Evolutionary conservation across 116 monocot genomes (phyloP), one percentile per base, ranked within the genome.

Genomic region (Iris pallida): DNA sequence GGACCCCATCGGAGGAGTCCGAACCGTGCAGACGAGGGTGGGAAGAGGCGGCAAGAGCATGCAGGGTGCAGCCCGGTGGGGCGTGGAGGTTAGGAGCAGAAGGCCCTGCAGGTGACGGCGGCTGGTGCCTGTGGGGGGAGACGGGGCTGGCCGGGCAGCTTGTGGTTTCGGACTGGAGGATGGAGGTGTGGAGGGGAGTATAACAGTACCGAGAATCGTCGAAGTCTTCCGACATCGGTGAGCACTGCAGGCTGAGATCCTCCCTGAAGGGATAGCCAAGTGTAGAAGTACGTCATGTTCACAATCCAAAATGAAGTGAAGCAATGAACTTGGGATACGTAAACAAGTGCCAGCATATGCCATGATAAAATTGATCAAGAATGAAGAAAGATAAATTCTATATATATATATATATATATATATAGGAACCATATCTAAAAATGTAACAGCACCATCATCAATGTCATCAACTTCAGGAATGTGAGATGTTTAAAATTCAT

Each of bases 161-260:
- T 19, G 47, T 54, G 41, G 45, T 20, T 43, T 30, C 30, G 30
- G 30, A 30, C 3, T 30, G 30, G 30, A 30, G 30, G 3, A 30
- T 30, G 30, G 30, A 30, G 30, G 30, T 30, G 30, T 30, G 30
- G 3, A 43, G 10, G 0, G 51, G 41, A 30, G 16, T 51, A 11
- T 70, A 20, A 30, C 46, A 42, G 11, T 52, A 71, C 19, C 18
- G 71, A 6, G 61, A 61, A n/a, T 71, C 71, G 2, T 71, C 71
- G 2, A 41, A 71, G 71, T 71, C 71, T 53, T 71, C 71, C 0
- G 85, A 90, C 89, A 89, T 89, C 7, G 78, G 85, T 42, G 89
- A 89, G 74, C 85, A 90, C 16, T 87, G 79, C 4, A 64, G 59
- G 41, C 71, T 55, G 5, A 89, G 57, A 52, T 97, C 89, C 57